Conservation (phyloP, 179 eudicot species). For the Vitellaria paradoxa region DNA sequence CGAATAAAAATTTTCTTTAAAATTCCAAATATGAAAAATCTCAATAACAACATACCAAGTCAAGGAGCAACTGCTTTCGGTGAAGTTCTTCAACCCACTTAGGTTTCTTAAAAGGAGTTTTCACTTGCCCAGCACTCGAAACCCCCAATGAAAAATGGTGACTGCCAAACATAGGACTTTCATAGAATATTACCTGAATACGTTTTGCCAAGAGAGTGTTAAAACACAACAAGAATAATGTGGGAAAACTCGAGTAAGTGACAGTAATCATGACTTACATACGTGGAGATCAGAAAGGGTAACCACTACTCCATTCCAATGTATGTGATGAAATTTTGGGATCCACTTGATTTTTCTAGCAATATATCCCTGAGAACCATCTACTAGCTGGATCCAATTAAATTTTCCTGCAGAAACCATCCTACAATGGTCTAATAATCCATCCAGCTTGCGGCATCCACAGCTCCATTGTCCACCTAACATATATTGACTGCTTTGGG, state of each 20-base stretch:
- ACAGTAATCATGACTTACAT: constrained; percentile 74
- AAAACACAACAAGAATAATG: constrained; percentile 6
- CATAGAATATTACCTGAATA: constrained; percentile 74
- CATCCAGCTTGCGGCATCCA: constrained; percentile 38
- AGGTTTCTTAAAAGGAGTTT: constrained; percentile 45
- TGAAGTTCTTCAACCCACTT: constrained; percentile 72
- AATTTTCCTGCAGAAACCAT: constrained; percentile 25
- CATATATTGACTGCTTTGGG: constrained; percentile 13
- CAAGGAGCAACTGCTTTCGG: constrained; percentile 46
- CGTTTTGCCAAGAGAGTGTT: constrained; percentile 20
- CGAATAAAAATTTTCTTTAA: neutral
- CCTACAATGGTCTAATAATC: constrained; percentile 31
- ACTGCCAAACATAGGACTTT: constrained; percentile 70
- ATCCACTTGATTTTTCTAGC: constrained; percentile 32
- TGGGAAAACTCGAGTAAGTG: constrained; percentile 12
- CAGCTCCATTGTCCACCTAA: constrained; percentile 27
- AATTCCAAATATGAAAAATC: neutral
- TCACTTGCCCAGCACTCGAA: constrained; percentile 32
- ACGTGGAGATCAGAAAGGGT: constrained; percentile 80
- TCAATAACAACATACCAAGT: constrained; percentile 55
- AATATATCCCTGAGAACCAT: constrained; percentile 26
- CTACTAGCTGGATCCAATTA: constrained; percentile 52
- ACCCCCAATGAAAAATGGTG: constrained; percentile 67
- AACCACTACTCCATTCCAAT: constrained; percentile 39
- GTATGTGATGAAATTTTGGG: constrained; percentile 70